phyloP scores from a whole-genome alignment of 2,329 filamentous ascomycete genomes.

The Annulohypoxylon truncatum region DNA sequence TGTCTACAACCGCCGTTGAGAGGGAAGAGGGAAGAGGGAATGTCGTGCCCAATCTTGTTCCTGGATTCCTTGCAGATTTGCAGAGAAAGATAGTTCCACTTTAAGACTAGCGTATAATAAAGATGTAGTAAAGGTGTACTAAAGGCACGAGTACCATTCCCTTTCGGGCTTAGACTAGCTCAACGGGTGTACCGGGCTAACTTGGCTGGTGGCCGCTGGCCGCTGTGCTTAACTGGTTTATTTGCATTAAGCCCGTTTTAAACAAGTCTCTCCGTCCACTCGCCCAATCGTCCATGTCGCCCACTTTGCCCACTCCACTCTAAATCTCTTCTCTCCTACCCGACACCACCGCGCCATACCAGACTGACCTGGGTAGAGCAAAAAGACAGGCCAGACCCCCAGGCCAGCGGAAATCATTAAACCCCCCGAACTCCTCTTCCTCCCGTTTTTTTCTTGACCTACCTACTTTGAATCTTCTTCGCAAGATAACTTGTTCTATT shows the following conservation, averaged over 20 bases:
- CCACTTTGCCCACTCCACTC: conserved; percentile 35
- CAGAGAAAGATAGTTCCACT: conserved; percentile 33
- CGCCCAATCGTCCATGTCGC: neutral
- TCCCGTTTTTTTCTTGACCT: conserved; percentile 51
- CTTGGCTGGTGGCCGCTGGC: neutral
- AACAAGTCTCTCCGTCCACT: conserved; percentile 19
- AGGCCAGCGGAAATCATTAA: conserved; percentile 51
- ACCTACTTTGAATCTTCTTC: conserved; percentile 53
- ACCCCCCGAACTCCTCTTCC: conserved; percentile 48
- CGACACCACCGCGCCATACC: conserved; percentile 30
- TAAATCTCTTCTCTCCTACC: conserved; percentile 41
- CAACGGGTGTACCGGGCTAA: neutral
- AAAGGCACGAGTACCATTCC: conserved; percentile 34
- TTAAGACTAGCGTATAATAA: conserved; percentile 19
- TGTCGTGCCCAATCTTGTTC: conserved; percentile 40
- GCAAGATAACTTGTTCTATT: conserved; percentile 52
- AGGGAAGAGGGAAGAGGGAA: conserved; percentile 21
- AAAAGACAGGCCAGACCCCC: conserved; percentile 46
- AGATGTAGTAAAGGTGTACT: neutral
- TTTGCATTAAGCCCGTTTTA: conserved; percentile 33
- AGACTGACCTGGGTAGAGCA: conserved; percentile 21
- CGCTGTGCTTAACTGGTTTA: conserved; percentile 11
- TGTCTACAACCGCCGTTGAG: conserved; percentile 35
- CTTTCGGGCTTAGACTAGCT: conserved; percentile 9
- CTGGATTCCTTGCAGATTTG: conserved; percentile 31